phyloP scores from a whole-genome alignment of 225 moss, liverwort and hornwort genomes.

The Antitrichia curtipendula region DNA sequence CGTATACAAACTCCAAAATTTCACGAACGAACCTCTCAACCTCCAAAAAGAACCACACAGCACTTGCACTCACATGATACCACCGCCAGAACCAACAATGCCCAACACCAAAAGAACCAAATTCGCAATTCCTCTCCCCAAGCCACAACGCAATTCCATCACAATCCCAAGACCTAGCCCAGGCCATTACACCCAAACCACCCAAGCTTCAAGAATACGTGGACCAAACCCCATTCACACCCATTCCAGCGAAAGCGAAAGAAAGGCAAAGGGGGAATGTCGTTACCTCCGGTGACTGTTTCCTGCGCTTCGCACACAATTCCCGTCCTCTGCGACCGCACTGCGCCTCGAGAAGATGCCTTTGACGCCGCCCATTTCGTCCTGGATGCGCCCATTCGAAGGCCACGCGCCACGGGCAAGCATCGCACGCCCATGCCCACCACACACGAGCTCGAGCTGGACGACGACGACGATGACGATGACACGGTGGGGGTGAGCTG shows the following conservation, averaged over 20 bases:
- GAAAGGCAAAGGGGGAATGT: neutral
- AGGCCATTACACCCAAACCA: neutral
- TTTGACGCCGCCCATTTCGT: neutral
- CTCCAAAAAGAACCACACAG: neutral
- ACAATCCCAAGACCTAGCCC: neutral
- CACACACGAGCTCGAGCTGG: slow-evolving; percentile 3
- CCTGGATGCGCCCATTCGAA: slow-evolving; percentile 3
- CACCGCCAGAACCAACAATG: neutral
- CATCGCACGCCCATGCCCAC: slow-evolving; percentile 10
- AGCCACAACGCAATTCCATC: neutral
- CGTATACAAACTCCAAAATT: neutral
- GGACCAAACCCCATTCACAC: neutral
- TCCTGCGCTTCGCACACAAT: slow-evolving; percentile 32
- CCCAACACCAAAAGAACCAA: neutral
- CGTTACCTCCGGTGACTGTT: slow-evolving; percentile 22
- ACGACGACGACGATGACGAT: neutral
- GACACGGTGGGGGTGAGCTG: neutral
- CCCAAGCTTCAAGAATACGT: neutral
- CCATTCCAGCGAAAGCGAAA: neutral
- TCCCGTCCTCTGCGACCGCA: slow-evolving; percentile 5
- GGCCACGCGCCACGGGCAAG: slow-evolving; percentile 2
- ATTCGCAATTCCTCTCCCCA: neutral
- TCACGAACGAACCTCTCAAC: neutral
- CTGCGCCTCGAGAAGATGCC: neutral
- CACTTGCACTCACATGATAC: neutral